Evolutionary conservation across 495 filamentous ascomycete species (phyloP).

Genomic region (Penicillium canescens): DNA sequence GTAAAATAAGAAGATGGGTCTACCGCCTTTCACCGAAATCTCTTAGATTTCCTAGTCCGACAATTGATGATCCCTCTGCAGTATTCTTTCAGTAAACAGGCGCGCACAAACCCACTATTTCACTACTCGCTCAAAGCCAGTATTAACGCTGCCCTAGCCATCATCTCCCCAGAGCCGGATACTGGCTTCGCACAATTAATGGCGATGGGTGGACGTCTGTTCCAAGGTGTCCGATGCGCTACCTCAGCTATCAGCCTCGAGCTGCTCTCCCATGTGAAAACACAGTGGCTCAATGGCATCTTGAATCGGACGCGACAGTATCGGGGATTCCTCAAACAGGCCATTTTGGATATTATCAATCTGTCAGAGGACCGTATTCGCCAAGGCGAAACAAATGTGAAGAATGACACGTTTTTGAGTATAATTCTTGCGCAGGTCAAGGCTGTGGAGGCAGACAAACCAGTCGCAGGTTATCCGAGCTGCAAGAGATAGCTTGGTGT

Average conservation of each 20-base stretch:
- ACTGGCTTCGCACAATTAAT: background rate
- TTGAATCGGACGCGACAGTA: background rate
- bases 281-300: background rate
- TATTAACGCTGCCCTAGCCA: background rate
- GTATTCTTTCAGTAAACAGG: background rate
- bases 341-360: background rate
- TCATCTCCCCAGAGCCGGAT: background rate
- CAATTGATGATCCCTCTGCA: background rate
- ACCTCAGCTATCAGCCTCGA: background rate
- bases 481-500: background rate
- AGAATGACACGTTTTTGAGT: slow-evolving; percentile 46
- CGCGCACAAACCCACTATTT: background rate
- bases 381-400: slow-evolving; percentile 53
- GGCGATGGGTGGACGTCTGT: background rate
- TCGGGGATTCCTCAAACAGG: background rate
- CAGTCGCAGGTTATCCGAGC: background rate
- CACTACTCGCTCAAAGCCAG: background rate
- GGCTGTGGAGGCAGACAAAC: no score
- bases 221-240: background rate
- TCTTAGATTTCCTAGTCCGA: background rate
- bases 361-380: background rate
- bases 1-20: background rate
- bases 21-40: background rate
- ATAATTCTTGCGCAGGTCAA: slow-evolving; percentile 37
- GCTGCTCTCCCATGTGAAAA: background rate